A percentile compares a stretch with the other conserved stretches of the same genome.
Evolutionary conservation across 2,329 filamentous ascomycete species (phyloP).

Genomic region (Fusarium ambrosium): DNA sequence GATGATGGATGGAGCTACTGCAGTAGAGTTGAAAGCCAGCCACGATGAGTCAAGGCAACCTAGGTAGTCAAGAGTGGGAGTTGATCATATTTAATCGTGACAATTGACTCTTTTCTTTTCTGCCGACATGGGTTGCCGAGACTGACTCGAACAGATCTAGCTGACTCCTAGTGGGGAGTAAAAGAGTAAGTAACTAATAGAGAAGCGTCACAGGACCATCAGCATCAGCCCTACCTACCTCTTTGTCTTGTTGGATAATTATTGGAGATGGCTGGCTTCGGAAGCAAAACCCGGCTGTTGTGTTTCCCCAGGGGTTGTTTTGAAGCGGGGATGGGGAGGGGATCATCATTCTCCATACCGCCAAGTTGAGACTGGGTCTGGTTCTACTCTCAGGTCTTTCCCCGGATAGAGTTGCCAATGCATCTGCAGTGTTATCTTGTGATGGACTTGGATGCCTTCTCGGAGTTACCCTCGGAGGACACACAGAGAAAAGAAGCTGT

Average conservation of each 20-base stretch:
- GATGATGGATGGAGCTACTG: conserved; percentile 9
- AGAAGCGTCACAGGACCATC: background rate
- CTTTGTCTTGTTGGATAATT: background rate
- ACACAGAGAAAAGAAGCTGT: background rate
- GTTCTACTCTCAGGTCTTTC: background rate
- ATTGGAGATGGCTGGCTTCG: conserved; percentile 4
- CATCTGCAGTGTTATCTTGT: background rate
- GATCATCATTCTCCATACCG: background rate
- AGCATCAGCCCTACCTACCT: conserved; percentile 7
- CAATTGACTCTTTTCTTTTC: background rate
- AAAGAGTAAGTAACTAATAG: background rate
- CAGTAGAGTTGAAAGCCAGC: background rate
- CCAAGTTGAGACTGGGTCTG: background rate
- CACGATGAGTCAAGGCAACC: background rate
- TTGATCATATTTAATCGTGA: background rate
- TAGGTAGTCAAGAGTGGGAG: background rate
- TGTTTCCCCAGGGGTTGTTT: background rate
- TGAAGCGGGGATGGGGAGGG: background rate
- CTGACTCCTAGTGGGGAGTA: background rate
- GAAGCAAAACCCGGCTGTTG: conserved; percentile 19
- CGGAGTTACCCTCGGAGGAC: background rate
- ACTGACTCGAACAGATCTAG: background rate
- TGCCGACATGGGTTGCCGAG: background rate
- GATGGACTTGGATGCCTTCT: background rate
- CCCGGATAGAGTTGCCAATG: background rate